These are phyloP conservation scores for Artemisia argyi DNA, from an alignment of 129 eudicot genomes.

Conservation along the genomic window DNA sequence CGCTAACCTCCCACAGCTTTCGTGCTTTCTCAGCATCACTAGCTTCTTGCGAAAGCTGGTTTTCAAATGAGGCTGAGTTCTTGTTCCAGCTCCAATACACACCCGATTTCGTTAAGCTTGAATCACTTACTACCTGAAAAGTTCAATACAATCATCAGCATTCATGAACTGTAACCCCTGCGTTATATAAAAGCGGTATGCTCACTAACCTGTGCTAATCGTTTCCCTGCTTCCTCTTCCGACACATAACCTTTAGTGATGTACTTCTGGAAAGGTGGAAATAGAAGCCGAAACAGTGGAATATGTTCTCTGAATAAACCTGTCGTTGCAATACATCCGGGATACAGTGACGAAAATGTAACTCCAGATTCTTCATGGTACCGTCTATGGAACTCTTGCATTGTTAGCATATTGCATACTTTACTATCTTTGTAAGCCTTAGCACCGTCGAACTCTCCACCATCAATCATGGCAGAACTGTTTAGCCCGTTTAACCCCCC, in stretches of 20 bases:
- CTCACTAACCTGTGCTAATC: constrained; percentile 77
- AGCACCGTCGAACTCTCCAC: constrained; percentile 95
- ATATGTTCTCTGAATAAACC: constrained; percentile 82
- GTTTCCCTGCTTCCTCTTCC: constrained; percentile 88
- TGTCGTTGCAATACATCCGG: constrained; percentile 90
- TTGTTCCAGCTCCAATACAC: constrained; percentile 99
- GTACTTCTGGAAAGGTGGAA: constrained; percentile 93
- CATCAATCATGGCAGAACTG: constrained; percentile 90
- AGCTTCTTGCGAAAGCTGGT: constrained; percentile 93
- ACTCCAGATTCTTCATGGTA: constrained; percentile 80
- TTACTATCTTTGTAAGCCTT: constrained; percentile 98
- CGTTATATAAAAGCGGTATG: background rate
- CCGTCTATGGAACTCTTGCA: constrained; percentile 93
- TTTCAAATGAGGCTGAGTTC: constrained; percentile 83
- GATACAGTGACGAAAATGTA: constrained; percentile 76
- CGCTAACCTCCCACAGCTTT: constrained; percentile 93
- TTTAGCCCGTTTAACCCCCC: constrained; percentile 70
- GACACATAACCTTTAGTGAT: constrained; percentile 95
- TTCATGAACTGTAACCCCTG: background rate
- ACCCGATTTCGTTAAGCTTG: constrained; percentile 84
- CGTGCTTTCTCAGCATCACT: constrained; percentile 90
- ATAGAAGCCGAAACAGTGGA: constrained; percentile 74
- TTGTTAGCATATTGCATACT: constrained; percentile 97
- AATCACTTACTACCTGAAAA: constrained; percentile 73
- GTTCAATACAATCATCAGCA: background rate